Base-by-base conservation (phyloP, 73 alveolate species). In the Durusdinium trenchii region DNA sequence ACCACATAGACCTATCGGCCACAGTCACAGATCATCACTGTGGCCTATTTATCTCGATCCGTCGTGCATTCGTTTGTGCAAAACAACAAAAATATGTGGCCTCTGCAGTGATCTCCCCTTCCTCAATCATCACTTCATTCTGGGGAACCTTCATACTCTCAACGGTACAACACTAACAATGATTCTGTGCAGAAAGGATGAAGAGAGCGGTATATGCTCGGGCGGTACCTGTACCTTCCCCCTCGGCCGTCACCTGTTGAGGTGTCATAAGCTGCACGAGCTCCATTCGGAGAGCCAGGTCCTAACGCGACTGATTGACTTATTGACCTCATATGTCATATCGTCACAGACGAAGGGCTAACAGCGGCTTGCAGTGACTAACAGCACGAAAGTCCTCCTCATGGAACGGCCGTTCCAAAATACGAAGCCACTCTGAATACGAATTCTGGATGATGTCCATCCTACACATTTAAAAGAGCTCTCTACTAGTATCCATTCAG, bases 371-470 rank as follows among this genome's bases (percentile, higher is more conserved):
- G n/a, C n/a, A n/a, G n/a, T n/a, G n/a, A n/a, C n/a, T n/a, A n/a
- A n/a, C n/a, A n/a, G n/a, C n/a, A n/a, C n/a, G n/a, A n/a, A n/a
- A 10, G 84, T 32, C 98, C 98, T 91, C 98, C 23, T 91, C 98
- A 36, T 91, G 89, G 89, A 91, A 91, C 35, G 98, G 98, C 38
- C 98, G 87, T 47, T 91, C 98, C 78, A 91, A 54, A 43, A 76
- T 69, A 30, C 98, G 98, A 20, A 91, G 76, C 98, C 98, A 91
- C 60, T 91, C 98, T 3, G 98, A 67, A 40, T 91, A 91, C 45
- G 98, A 91, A 38, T 91, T 91, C 78, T 91, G 98, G 54, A 91
- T 91, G 60, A 91, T 69, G 64, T 91, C 98, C 98, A 91, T 91
- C 98, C 98, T 91, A 89, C 14, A 1, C 67, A 14, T 18, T 30